Evolutionary conservation across 2,329 filamentous ascomycete species (phyloP), one percentile per base, ranked within the genome.

Genomic region (Rhynchosporium agropyri): DNA sequence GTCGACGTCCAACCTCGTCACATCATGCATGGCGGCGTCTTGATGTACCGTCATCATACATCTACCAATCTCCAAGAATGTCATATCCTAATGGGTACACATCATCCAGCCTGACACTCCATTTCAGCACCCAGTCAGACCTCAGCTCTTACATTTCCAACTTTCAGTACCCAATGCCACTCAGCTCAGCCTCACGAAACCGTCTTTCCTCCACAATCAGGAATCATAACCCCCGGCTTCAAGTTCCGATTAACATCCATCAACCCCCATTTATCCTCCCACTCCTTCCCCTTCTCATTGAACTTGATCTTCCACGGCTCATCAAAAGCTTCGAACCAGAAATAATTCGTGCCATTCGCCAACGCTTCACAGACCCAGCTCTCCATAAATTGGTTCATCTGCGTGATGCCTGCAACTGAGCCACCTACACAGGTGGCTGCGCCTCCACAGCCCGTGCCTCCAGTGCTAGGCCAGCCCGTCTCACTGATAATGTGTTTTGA

Each of bases 301-400:
- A 87, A 97, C 20, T 76, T 73, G 61, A 89, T 80, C 79, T 98
- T 97, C 94, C 94, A 98, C 2, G 92, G 92, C 81, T 98, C 94
- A 74, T 98, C 94, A 74, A 97, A 98, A 9, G 92, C 92, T 74
- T 93, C 91, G 75, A 98, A 97, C 94, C 94, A 98, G 74, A 97
- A 97, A 76, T 96, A 98, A 69, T 96, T 87, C 1, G 92, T 97
- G 51, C 88, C 89, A 72, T 97, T 96, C 29, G 79, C 79, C 66
- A 97, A 77, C 10, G 90, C 87, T 58, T 86, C 81, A 75, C 94
- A 98, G 0, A 98, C 87, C 89, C 91, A 98, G 67, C 86, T 85
- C 1, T 86, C 80, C 85, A 98, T 88, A 71, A 97, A 92, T n/a
- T 80, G 81, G 74, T 98, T 98, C 79, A 97, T 81, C 74, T 92